phyloP scores from a whole-genome alignment of 2,329 filamentous ascomycete species.

The Arachnomyces sp. region DNA sequence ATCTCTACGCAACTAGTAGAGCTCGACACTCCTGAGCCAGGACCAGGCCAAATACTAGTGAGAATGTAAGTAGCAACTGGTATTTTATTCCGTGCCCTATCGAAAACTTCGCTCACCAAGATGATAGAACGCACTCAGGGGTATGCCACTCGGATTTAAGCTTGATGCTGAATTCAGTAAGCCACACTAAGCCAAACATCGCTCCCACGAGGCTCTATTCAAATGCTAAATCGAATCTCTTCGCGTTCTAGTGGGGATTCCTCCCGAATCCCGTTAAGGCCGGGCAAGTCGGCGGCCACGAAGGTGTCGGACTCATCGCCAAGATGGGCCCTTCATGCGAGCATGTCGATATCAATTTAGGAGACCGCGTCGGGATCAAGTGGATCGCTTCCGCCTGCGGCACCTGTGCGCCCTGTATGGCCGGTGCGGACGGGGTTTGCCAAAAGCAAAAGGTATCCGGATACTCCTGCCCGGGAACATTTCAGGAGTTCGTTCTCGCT shows the following conservation, averaged over 20 bases:
- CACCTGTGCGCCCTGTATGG: slow-evolving; percentile 47
- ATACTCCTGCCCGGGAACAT: slow-evolving; percentile 64
- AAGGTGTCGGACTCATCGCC: slow-evolving; percentile 59
- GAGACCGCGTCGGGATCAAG: slow-evolving; percentile 64
- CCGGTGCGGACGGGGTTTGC: slow-evolving; percentile 50
- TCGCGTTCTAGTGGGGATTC: slow-evolving; percentile 42
- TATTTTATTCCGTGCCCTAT: too few relatives aligned
- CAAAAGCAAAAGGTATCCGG: slow-evolving; percentile 53
- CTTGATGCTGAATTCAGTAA: slow-evolving; percentile 43
- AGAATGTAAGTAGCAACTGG: slow-evolving; percentile 52
- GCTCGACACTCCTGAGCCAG: slow-evolving; percentile 58
- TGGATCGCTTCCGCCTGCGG: slow-evolving; percentile 56
- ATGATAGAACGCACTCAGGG: slow-evolving; percentile 54
- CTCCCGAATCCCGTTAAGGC: slow-evolving; percentile 53
- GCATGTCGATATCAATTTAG: slow-evolving; percentile 51
- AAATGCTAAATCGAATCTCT: slow-evolving; percentile 4
- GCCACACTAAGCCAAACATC: slow-evolving; percentile 7
- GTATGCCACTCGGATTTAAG: slow-evolving; percentile 59
- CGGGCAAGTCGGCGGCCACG: slow-evolving; percentile 62
- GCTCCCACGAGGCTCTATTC: too few relatives aligned
- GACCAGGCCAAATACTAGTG: slow-evolving; percentile 55
- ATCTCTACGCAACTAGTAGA: slow-evolving; percentile 59
- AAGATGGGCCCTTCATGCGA: slow-evolving; percentile 58
- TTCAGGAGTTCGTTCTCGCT: slow-evolving; percentile 61
- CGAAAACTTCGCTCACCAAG: too few relatives aligned